These are phyloP conservation scores for Vaccinium corymbosum DNA, from an alignment of 148 eudicot genomes.

Conservation along the genomic window DNA sequence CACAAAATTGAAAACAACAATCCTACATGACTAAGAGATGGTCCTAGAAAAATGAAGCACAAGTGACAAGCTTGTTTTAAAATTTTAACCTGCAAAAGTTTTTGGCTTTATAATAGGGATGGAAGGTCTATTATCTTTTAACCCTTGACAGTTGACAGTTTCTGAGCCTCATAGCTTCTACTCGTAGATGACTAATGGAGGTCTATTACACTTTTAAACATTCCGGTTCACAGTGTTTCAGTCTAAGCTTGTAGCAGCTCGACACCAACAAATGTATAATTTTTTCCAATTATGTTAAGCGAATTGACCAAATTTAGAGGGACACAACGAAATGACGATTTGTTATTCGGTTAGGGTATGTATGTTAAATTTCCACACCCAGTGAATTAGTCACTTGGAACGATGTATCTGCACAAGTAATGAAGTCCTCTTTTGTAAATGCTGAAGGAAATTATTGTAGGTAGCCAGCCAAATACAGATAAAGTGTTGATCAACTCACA, in stretches of 20 bases:
- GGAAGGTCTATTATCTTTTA: neutral
- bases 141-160: too few relatives aligned
- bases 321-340: neutral
- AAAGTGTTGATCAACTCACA: neutral
- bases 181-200: too few relatives aligned
- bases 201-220: neutral
- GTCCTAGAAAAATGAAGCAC: neutral
- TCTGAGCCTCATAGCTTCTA: too few relatives aligned
- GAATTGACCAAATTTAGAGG: neutral
- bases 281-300: neutral
- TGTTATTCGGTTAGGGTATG: neutral
- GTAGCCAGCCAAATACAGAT: neutral
- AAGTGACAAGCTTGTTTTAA: neutral
- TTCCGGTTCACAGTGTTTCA: neutral
- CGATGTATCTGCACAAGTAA: neutral
- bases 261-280: neutral
- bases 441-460: neutral
- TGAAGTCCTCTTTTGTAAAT: neutral
- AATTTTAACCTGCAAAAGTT: neutral
- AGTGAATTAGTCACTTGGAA: neutral
- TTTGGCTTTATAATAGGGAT: neutral
- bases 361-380: neutral
- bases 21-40: neutral
- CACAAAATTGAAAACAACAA: neutral
- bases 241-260: neutral